Conservation (phyloP, 1,139 yeast species). For the Yamadazyma triangularis region DNA sequence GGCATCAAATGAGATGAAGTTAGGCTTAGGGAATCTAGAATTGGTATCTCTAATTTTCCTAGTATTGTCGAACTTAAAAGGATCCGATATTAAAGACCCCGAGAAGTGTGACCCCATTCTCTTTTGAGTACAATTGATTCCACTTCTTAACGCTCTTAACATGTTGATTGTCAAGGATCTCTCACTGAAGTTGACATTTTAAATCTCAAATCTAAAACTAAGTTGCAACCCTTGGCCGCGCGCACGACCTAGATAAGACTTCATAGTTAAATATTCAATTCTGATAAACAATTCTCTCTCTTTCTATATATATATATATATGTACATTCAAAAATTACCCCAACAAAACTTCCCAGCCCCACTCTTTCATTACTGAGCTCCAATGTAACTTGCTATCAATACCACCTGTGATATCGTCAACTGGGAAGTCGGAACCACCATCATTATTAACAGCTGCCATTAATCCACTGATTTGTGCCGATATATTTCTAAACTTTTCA, state of each 20-base stretch:
- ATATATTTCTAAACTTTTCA: slow-evolving; percentile 23
- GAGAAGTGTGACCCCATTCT: neutral
- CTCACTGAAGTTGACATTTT: too few relatives aligned
- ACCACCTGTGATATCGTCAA: slow-evolving; percentile 36
- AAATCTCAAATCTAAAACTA: too few relatives aligned
- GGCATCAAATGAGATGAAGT: slow-evolving; percentile 59
- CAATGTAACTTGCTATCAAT: slow-evolving; percentile 57
- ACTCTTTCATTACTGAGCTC: slow-evolving; percentile 65
- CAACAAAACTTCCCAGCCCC: slow-evolving; percentile 69
- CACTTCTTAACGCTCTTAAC: too few relatives aligned
- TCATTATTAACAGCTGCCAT: slow-evolving; percentile 38
- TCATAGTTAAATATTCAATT: neutral
- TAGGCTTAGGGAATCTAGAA: slow-evolving; percentile 36
- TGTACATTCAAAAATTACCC: slow-evolving; percentile 28
- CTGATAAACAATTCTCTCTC: too few relatives aligned
- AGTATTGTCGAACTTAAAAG: slow-evolving; percentile 21
- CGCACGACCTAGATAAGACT: too few relatives aligned
- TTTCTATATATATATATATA: too few relatives aligned
- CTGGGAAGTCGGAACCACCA: slow-evolving; percentile 12
- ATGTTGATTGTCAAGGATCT: too few relatives aligned
- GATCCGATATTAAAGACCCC: slow-evolving; percentile 19
- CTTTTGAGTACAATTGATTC: too few relatives aligned
- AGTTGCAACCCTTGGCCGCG: too few relatives aligned
- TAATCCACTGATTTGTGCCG: slow-evolving; percentile 37
- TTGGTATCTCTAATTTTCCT: slow-evolving; percentile 27